phyloP scores from a whole-genome alignment of 164 flowering plant genomes.

The Magnolia kwangsiensis region DNA sequence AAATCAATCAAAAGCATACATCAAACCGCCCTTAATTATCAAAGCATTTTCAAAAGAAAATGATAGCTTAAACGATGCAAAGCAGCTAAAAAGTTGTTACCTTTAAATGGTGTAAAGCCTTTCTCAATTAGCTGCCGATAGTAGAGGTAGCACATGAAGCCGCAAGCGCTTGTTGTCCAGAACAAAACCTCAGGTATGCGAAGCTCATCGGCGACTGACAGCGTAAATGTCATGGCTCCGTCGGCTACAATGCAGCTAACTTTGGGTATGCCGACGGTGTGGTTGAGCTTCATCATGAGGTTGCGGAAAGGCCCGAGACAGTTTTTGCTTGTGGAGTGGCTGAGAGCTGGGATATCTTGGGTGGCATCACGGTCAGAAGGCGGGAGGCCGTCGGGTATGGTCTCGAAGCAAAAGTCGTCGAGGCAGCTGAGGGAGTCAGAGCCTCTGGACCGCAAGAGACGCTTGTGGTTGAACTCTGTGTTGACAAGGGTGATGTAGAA shows the following conservation, averaged over 20 bases:
- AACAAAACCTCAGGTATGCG: conserved; percentile 21
- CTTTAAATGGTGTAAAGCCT: conserved; percentile 33
- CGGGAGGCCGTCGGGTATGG: conserved; percentile 40
- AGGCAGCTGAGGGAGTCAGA: conserved; percentile 1
- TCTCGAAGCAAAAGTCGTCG: conserved; percentile 26
- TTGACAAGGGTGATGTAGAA: conserved; percentile 27
- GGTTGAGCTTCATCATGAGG: conserved; percentile 27
- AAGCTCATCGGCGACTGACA: conserved; percentile 24
- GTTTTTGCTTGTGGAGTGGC: conserved; percentile 16
- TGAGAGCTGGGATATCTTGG: conserved; percentile 32
- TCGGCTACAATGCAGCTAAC: conserved; percentile 24
- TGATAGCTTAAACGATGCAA: too few relatives aligned
- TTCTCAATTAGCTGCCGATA: conserved; percentile 19
- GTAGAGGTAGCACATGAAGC: conserved; percentile 25
- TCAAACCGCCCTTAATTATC: too few relatives aligned
- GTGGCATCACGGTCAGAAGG: conserved; percentile 32
- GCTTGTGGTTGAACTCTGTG: conserved; percentile 18
- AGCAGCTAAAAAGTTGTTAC: conserved; percentile 3
- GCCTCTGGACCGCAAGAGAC: conserved; percentile 13
- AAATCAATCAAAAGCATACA: too few relatives aligned
- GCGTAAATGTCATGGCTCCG: conserved; percentile 27
- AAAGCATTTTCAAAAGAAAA: too few relatives aligned
- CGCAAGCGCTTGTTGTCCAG: conserved; percentile 32
- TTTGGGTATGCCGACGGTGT: conserved; percentile 4
- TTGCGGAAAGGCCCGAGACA: conserved; percentile 30